A percentile compares a stretch with the other conserved stretches of the same genome.
These are phyloP conservation scores for Leucocoprinus birnbaumii DNA, from an alignment of 768 basidiomycete species.

Conservation along the genomic window DNA sequence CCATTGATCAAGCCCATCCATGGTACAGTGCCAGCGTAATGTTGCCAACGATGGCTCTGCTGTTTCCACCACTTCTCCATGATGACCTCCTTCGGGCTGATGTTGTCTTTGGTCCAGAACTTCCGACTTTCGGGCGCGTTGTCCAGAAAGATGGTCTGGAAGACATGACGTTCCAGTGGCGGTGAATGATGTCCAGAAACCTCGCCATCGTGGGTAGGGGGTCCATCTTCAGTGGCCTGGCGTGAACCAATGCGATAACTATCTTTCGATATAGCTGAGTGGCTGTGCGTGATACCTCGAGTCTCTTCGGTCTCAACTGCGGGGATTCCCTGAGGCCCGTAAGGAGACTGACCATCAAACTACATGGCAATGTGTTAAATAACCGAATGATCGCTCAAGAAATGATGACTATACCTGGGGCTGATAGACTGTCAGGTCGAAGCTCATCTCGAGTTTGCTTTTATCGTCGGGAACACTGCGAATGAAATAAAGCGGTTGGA, in stretches of 20 bases:
- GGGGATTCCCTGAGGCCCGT: not conserved
- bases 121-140: constrained; percentile 31
- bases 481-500: constrained; percentile 44
- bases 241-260: not conserved
- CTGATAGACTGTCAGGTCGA: constrained; percentile 47
- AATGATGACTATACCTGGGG: constrained; percentile 31
- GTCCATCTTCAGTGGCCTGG: not conserved
- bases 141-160: constrained; percentile 49
- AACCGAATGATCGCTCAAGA: not conserved
- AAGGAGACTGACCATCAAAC: not conserved
- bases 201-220: not conserved
- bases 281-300: not conserved
- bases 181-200: constrained; percentile 14
- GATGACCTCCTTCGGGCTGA: constrained; percentile 33
- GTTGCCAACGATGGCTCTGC: constrained; percentile 49
- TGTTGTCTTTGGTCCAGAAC: constrained; percentile 41
- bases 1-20: constrained; percentile 37
- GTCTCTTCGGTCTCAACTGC: not conserved
- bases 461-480: constrained; percentile 40
- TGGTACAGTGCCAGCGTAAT: constrained; percentile 33
- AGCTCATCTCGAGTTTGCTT: constrained; percentile 50
- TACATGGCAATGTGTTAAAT: not conserved
- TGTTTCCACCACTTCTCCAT: constrained; percentile 53
- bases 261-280: not conserved
- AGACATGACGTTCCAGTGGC: constrained; percentile 40